These are phyloP conservation scores for Allantophomopsis cytisporea DNA, from an alignment of 2,329 filamentous ascomycete genomes.

Conservation along the genomic window DNA sequence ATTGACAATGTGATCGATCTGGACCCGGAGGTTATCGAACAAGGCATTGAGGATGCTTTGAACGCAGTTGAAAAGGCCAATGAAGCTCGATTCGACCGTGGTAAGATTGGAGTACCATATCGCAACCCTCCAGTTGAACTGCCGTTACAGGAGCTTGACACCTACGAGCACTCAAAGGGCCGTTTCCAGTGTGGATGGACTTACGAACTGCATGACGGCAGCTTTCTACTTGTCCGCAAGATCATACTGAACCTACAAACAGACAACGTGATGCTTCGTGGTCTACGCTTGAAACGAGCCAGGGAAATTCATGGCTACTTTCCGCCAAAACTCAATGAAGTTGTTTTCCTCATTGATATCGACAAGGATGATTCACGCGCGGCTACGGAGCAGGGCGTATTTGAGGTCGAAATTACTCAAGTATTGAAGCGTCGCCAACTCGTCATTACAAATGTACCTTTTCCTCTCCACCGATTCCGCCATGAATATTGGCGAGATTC, in stretches of 20 bases:
- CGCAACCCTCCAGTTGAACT: too few relatives aligned
- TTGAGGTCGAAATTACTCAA: constrained; percentile 25
- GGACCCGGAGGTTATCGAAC: too few relatives aligned
- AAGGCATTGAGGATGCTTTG: too few relatives aligned
- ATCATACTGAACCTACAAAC: constrained; percentile 17
- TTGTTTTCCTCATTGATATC: constrained; percentile 25
- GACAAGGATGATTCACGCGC: constrained; percentile 20
- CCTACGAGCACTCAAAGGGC: too few relatives aligned
- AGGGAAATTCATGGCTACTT: constrained; percentile 20
- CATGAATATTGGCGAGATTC: constrained; percentile 8
- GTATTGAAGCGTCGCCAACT: constrained; percentile 29
- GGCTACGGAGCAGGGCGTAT: constrained; percentile 20
- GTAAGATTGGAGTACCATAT: too few relatives aligned
- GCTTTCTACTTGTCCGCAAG: constrained; percentile 22
- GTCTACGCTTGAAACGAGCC: constrained; percentile 20
- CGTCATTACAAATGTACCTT: constrained; percentile 39
- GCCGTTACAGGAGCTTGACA: too few relatives aligned
- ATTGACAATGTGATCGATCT: too few relatives aligned
- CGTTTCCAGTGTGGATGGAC: too few relatives aligned
- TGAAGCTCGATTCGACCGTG: too few relatives aligned
- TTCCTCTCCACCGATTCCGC: constrained; percentile 20
- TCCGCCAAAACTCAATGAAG: constrained; percentile 23
- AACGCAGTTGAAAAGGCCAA: too few relatives aligned
- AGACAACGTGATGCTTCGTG: constrained; percentile 18
- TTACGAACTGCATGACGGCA: constrained; percentile 15